Base-by-base conservation (phyloP, 2,329 filamentous ascomycete genomes). In the Ciborinia camelliae region DNA sequence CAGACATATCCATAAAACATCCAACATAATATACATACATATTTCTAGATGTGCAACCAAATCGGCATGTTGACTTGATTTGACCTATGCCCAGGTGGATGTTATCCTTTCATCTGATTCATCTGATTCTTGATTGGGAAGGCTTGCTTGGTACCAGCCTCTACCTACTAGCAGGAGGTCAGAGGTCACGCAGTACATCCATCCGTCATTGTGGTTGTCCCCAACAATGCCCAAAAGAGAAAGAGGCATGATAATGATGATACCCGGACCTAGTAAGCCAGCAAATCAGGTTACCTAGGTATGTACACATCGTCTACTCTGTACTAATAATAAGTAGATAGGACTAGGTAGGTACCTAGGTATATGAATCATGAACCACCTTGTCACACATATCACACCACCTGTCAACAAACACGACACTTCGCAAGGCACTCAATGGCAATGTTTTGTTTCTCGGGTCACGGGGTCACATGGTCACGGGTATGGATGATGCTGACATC, bases 391-490 rank as follows among this genome's bases (percentile, higher is more conserved):
- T n/a, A n/a, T n/a, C n/a, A n/a, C n/a, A n/a, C n/a, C 26, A 45
- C 39, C 26, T 45, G 53, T 43, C 20, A 1, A 3, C 1, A 32
- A 43, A 14, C 26, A 23, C n/a, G 20, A 14, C 26, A 23, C n/a
- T 20, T 57, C 37, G 4, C 18, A 30, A 30, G 37, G 9, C 15
- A n/a, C 26, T 43, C 18, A 43, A 30, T 57, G 53, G 53, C 3
- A 10, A 57, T 57, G 53, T 57, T 57, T 57, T 57, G 53, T 57
- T 57, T 57, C 53, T 43, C 37, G 10, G 4, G 30, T 53, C n/a
- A n/a, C n/a, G n/a, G n/a, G n/a, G n/a, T n/a, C n/a, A n/a, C n/a
- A n/a, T n/a, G n/a, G n/a, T n/a, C n/a, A n/a, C n/a, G n/a, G n/a
- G n/a, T n/a, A n/a, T n/a, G n/a, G n/a, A n/a, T n/a, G n/a, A 12